Conservation (phyloP, 1,139 yeast genomes). For the Geotrichum bryndzae region DNA sequence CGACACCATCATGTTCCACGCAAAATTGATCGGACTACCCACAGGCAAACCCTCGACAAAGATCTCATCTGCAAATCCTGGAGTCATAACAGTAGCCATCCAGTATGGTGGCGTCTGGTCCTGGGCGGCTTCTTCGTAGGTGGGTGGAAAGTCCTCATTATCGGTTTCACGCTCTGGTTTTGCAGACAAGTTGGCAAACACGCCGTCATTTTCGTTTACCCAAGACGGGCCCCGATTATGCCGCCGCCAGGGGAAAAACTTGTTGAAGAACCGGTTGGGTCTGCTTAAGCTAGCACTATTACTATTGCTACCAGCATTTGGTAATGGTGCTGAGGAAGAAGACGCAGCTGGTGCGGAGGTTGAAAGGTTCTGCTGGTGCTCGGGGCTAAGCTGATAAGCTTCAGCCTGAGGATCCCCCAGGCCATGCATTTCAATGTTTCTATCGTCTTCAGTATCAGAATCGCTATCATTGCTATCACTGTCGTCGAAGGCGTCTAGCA, state of each 20-base stretch:
- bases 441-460: background rate
- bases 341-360: background rate
- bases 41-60: slow-evolving; percentile 95
- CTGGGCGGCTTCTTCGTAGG: slow-evolving; percentile 91
- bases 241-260: background rate
- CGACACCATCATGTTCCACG: slow-evolving; percentile 86
- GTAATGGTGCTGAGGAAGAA: background rate
- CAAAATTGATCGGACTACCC: slow-evolving; percentile 77
- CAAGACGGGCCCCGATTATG: slow-evolving; percentile 31
- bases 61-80: slow-evolving; percentile 77
- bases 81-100: slow-evolving; percentile 84
- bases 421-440: background rate
- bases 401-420: background rate
- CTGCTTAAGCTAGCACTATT: background rate
- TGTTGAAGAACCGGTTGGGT: background rate
- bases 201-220: slow-evolving; percentile 68
- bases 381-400: background rate
- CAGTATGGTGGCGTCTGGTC: slow-evolving; percentile 96
- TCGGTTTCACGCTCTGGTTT: slow-evolving; percentile 46
- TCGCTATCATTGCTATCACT: background rate
- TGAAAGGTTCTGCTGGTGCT: background rate
- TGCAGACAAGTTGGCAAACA: slow-evolving; percentile 83
- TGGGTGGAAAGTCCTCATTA: slow-evolving; percentile 61
- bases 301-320: background rate
- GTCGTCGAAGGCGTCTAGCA: background rate